Evolutionary conservation across 169 alveolate genomes (phyloP).

Genomic region (Plasmodium ovale): DNA sequence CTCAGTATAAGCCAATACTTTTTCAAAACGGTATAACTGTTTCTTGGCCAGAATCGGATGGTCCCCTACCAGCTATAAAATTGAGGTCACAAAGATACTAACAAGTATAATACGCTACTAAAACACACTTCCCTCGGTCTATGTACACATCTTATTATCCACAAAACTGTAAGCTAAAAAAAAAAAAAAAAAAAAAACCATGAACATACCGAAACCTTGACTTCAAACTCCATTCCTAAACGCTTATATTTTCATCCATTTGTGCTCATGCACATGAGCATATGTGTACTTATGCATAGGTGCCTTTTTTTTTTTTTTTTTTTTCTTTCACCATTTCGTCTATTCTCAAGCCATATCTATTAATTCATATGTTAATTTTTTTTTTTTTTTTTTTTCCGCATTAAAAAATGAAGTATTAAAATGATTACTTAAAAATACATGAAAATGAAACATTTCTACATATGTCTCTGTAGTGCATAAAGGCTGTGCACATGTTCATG

Average conservation of each 20-base stretch:
- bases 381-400: conserved; percentile 2
- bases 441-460: not conserved
- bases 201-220: too few relatives aligned
- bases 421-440: conserved; percentile 17
- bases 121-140: too few relatives aligned
- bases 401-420: conserved; percentile 12
- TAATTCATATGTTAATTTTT: not conserved
- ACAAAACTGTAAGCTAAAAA: too few relatives aligned
- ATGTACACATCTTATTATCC: too few relatives aligned
- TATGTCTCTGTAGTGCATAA: not conserved
- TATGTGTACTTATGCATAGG: too few relatives aligned
- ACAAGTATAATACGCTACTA: not conserved
- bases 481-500: not conserved
- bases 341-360: too few relatives aligned
- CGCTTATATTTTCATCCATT: too few relatives aligned
- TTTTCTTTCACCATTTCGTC: not conserved
- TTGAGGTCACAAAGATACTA: conserved; percentile 65
- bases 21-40: conserved; percentile 77
- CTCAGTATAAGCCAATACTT: conserved; percentile 80
- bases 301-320: not conserved
- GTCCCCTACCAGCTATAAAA: conserved; percentile 79
- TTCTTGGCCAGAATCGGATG: conserved; percentile 79
- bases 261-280: too few relatives aligned
- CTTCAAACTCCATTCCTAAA: too few relatives aligned
- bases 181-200: too few relatives aligned